phyloP scores from a whole-genome alignment of 192 early-diverging fungal species.

The Entomortierella parvispora region DNA sequence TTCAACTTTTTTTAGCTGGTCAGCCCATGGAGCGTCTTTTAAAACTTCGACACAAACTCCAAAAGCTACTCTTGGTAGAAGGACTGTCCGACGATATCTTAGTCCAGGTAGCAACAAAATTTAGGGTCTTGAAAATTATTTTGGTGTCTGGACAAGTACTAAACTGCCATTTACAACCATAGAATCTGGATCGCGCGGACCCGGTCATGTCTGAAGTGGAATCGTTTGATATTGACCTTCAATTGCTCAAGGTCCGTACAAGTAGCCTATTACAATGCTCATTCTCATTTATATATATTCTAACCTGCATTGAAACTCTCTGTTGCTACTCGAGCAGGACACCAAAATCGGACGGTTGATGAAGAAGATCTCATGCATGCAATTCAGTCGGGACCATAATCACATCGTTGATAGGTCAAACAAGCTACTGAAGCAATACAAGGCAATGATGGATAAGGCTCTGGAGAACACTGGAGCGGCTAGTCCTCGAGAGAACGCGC shows the following conservation, averaged over 20 bases:
- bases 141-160: not conserved
- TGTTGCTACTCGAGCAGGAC: conserved; percentile 32
- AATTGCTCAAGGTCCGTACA: conserved; percentile 46
- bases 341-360: conserved; percentile 56
- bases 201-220: conserved; percentile 51
- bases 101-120: conserved; percentile 22
- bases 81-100: conserved; percentile 38
- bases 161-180: not conserved
- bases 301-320: not conserved
- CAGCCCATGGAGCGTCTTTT: conserved; percentile 41
- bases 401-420: conserved; percentile 40
- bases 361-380: conserved; percentile 49
- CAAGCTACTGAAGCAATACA: conserved; percentile 52
- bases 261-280: not conserved
- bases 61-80: conserved; percentile 47
- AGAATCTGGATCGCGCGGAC: conserved; percentile 45
- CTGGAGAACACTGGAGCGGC: conserved; percentile 20
- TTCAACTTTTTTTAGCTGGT: conserved; percentile 20
- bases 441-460: conserved; percentile 46
- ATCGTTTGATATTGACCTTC: conserved; percentile 48
- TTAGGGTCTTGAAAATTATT: not conserved
- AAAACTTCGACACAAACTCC: conserved; percentile 53
- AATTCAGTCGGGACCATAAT: conserved; percentile 42
- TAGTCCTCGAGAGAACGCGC: not conserved
- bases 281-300: conserved; percentile 2